Evolutionary conservation across 2,329 filamentous ascomycete genomes (phyloP).

Genomic region (Zopfia rhizophila): DNA sequence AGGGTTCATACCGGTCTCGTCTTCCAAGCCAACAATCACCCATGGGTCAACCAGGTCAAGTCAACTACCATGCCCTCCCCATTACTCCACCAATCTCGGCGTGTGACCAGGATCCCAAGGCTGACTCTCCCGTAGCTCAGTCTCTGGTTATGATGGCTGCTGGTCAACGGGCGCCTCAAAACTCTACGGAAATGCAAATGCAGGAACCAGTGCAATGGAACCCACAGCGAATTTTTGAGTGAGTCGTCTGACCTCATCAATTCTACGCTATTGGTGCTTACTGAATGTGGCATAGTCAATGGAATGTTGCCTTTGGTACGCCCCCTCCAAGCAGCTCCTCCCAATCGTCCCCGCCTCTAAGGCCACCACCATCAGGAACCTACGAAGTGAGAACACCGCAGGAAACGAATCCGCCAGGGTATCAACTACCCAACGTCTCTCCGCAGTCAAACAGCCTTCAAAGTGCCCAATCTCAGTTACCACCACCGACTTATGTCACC

Average conservation of each 20-base stretch:
- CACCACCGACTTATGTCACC: conserved; percentile 56
- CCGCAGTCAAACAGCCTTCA: conserved; percentile 46
- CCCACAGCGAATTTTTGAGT: conserved; percentile 89
- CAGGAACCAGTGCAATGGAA: conserved; percentile 80
- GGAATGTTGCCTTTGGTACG: conserved; percentile 93
- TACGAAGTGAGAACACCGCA: conserved; percentile 50
- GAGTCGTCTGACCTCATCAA: conserved; percentile 55
- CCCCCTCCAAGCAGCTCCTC: conserved; percentile 58
- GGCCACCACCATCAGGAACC: conserved; percentile 53
- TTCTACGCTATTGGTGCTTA: conserved; percentile 7
- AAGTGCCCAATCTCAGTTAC: conserved; percentile 41
- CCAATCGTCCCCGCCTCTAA: conserved; percentile 57
- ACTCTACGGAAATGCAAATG: conserved; percentile 67
- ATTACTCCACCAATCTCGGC: conserved; percentile 84
- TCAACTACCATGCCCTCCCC: conserved; percentile 74
- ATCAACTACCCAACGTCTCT: conserved; percentile 48
- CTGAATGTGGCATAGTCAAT: conserved; percentile 71
- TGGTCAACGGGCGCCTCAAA: conserved; percentile 61
- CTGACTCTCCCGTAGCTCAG: conserved; percentile 78
- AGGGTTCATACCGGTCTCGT: conserved; percentile 62
- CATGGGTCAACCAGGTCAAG: conserved; percentile 65
- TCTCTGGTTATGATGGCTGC: conserved; percentile 75
- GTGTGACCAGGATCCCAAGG: conserved; percentile 77
- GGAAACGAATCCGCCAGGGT: conserved; percentile 44
- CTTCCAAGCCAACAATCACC: conserved; percentile 58